These are phyloP conservation scores for Phanerochaete sordida DNA, from an alignment of 768 basidiomycete genomes.

Conservation along the genomic window DNA sequence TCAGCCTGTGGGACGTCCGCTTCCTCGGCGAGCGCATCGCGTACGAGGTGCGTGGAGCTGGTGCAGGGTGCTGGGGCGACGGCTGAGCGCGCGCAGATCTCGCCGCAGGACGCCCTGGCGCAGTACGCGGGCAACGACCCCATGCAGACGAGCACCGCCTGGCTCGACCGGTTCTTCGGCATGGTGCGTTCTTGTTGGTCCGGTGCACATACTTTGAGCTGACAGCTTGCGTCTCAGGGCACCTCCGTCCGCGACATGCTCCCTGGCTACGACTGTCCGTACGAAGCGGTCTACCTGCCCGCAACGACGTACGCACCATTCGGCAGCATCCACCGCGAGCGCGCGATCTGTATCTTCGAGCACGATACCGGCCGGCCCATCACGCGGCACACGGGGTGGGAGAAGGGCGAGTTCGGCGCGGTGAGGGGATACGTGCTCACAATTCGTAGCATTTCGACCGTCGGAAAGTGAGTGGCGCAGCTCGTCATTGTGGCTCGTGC, in stretches of 20 bases:
- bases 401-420: slow-evolving; percentile 54
- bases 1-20: slow-evolving; percentile 56
- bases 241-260: slow-evolving; percentile 53
- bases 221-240: slow-evolving; percentile 28
- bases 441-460: slow-evolving; percentile 54
- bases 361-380: slow-evolving; percentile 56
- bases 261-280: slow-evolving; percentile 65
- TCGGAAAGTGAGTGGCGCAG: slow-evolving; percentile 55
- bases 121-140: slow-evolving; percentile 61
- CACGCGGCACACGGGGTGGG: slow-evolving; percentile 52
- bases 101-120: slow-evolving; percentile 60
- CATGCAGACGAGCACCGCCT: slow-evolving; percentile 55
- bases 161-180: slow-evolving; percentile 62
- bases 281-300: slow-evolving; percentile 57
- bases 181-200: slow-evolving; percentile 32
- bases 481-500: neutral
- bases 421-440: slow-evolving; percentile 57
- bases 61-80: neutral
- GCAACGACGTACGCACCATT: slow-evolving; percentile 46
- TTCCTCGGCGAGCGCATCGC: slow-evolving; percentile 58
- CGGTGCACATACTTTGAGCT: neutral
- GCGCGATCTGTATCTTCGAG: slow-evolving; percentile 65
- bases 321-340: slow-evolving; percentile 43
- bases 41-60: slow-evolving; percentile 43
- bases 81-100: slow-evolving; percentile 32